phyloP scores from a whole-genome alignment of 176 grass and related monocot genomes.

The Dendrocalamus sinicus region DNA sequence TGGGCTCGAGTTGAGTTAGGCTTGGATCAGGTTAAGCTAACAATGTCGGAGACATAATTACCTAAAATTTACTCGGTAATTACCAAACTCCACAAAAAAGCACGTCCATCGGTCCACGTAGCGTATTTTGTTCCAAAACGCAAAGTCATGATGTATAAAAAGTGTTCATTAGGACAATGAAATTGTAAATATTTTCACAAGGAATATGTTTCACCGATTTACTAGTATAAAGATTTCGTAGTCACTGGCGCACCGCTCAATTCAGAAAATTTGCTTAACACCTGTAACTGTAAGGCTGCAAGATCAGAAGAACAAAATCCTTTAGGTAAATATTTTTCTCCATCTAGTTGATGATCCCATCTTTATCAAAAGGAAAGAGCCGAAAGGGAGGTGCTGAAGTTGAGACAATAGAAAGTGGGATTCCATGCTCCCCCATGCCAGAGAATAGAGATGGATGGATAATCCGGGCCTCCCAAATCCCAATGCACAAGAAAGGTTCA shows the following conservation, averaged over 20 bases:
- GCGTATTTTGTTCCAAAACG: background rate
- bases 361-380: background rate
- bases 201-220: background rate
- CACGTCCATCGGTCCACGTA: too few relatives aligned
- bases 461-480: background rate
- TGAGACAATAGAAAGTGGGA: slow-evolving; percentile 10
- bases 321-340: background rate
- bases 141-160: too few relatives aligned
- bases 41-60: too few relatives aligned
- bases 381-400: slow-evolving; percentile 32
- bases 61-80: too few relatives aligned
- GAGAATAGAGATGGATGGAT: background rate
- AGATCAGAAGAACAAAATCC: background rate
- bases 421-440: background rate
- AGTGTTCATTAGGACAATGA: too few relatives aligned
- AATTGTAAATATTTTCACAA: too few relatives aligned
- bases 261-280: background rate
- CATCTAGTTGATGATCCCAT: background rate
- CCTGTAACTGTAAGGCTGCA: background rate
- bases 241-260: background rate
- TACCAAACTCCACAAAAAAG: too few relatives aligned
- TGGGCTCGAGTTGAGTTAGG: too few relatives aligned
- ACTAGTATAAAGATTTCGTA: background rate
- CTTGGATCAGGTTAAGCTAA: too few relatives aligned
- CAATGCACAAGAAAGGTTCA: background rate